A percentile compares a stretch with the other conserved stretches of the same genome.
Evolutionary conservation across 371 early-diverging fungal species (phyloP).

Genomic region (Mucor indicus): DNA sequence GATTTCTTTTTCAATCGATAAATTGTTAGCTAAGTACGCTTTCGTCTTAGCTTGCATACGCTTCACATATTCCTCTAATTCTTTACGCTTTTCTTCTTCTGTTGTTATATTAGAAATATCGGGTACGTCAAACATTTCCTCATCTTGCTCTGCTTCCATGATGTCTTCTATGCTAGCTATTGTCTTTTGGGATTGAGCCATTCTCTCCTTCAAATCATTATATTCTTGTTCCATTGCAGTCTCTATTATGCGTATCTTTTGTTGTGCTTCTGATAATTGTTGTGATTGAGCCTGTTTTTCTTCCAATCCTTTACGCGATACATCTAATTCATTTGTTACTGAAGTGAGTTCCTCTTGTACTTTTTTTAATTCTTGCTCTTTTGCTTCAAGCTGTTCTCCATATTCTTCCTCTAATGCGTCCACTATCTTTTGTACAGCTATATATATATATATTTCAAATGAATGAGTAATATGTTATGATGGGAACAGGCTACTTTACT

Average conservation of each 20-base stretch:
- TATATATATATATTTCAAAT: not conserved
- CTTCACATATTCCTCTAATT: conserved; percentile 14
- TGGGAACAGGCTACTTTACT: conserved; percentile 48
- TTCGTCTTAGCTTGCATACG: conserved; percentile 27
- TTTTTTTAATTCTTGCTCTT: conserved; percentile 59
- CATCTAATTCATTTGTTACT: conserved; percentile 65
- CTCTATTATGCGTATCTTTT: conserved; percentile 51
- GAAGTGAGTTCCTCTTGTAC: conserved; percentile 57
- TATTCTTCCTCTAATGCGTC: conserved; percentile 68
- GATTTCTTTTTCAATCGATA: conserved; percentile 36
- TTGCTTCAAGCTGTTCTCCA: conserved; percentile 53
- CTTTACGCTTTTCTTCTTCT: conserved; percentile 30
- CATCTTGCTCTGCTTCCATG: conserved; percentile 62
- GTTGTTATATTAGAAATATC: not conserved
- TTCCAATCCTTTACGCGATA: conserved; percentile 61
- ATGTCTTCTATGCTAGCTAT: conserved; percentile 6
- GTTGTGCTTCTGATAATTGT: conserved; percentile 56
- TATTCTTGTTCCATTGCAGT: conserved; percentile 34
- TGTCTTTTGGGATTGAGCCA: no score
- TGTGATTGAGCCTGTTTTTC: conserved; percentile 44
- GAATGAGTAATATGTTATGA: not conserved
- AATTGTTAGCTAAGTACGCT: conserved; percentile 46
- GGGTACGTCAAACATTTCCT: not conserved
- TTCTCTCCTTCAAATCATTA: conserved; percentile 12
- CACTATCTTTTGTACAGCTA: conserved; percentile 70